Evolutionary conservation across 1,284 basidiomycete genomes (phyloP), one percentile per base, ranked within the genome.

Genomic region (Fistulinella cinereoalba): DNA sequence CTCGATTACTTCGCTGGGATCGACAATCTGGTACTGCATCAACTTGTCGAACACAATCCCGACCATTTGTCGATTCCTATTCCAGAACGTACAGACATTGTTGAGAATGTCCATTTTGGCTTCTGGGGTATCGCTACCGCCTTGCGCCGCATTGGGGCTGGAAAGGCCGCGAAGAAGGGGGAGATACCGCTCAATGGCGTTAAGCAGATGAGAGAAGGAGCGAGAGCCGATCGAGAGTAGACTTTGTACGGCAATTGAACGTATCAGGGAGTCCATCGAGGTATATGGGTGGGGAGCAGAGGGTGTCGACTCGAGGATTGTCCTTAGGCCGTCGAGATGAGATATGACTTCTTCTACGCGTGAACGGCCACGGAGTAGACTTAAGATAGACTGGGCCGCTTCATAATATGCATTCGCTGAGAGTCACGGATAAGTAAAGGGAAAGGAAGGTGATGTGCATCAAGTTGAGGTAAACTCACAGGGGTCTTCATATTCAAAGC

Each of bases 171-270:
- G 88, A 8, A 99, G 76, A 0, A 98, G 73, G 11, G 84, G 80
- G n/a, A 98, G 83, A 68, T 99, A 99, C 6, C 92, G 85, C 67
- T 99, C 97, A 52, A 98, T 92, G 7, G 95, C 94, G 66, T 99
- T 99, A 53, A 99, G 81, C 61, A 98, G 88, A 67, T 99, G 97
- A 0, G 95, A 98, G 74, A 99, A 98, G 2, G 94, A 97, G 16
- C 96, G 85, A 10, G 89, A 85, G 41, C 97, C 97, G 46, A 98
- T 89, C 60, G 89, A 83, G 7, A 98, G 78, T 2, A 99, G 77
- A 11, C 88, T 90, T 62, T 98, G 94, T 38, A 93, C 77, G n/a
- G 88, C 79, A 55, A 98, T 85, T 38, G 87, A 84, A 29, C 89
- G 82, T 36, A 88, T 73, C 38, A 86, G 68, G 3, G 75, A 63